These are phyloP conservation scores for Euphorbia peplus DNA, from an alignment of 345 rosid species.

Conservation along the genomic window DNA sequence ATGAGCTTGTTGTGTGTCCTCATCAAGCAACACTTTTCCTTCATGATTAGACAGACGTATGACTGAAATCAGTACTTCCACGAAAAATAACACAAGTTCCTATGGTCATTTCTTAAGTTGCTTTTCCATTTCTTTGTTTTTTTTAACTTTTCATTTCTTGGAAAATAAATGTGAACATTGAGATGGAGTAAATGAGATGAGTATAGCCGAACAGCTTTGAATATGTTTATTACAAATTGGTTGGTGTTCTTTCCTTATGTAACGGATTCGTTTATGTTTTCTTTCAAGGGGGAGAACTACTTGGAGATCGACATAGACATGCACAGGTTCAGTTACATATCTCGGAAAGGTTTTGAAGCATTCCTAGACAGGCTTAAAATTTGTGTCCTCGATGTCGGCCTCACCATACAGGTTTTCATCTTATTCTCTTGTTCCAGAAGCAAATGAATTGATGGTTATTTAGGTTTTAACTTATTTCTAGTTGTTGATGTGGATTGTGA, in stretches of 20 bases:
- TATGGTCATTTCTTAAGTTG: background rate
- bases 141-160: background rate
- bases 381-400: conserved; percentile 84
- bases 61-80: no score
- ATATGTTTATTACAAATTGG: background rate
- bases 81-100: no score
- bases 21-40: background rate
- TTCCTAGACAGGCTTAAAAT: conserved; percentile 80
- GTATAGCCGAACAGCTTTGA: background rate
- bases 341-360: conserved; percentile 93
- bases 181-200: background rate
- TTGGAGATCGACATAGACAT: conserved; percentile 91
- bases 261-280: background rate
- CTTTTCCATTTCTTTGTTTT: background rate
- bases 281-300: conserved; percentile 78
- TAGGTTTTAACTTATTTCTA: background rate
- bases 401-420: conserved; percentile 73
- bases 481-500: background rate
- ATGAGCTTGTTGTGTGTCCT: background rate
- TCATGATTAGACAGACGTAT: background rate
- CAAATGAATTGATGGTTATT: background rate
- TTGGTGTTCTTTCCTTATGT: background rate
- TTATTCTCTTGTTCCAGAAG: background rate
- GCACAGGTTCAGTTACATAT: conserved; percentile 95
- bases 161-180: background rate